Conservation (phyloP, 768 basidiomycete genomes). For the Chalciporus piperatus region DNA sequence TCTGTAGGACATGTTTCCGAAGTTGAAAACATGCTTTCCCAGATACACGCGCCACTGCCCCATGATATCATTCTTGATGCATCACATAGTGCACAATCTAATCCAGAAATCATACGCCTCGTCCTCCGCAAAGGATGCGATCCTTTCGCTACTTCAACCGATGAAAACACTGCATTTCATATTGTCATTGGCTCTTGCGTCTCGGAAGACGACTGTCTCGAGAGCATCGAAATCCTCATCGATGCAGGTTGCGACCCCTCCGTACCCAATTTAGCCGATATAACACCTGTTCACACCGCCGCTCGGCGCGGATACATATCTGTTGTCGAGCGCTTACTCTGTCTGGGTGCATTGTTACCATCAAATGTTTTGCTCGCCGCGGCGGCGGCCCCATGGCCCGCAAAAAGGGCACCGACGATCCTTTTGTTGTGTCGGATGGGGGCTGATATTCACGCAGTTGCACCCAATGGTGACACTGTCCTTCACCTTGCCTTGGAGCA, state of each 20-base stretch:
- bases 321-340: background rate
- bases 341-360: too few relatives aligned
- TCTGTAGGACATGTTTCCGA: conserved; percentile 2
- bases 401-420: too few relatives aligned
- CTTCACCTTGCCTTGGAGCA: conserved; percentile 1
- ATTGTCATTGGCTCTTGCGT: background rate
- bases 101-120: conserved; percentile 1
- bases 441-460: background rate
- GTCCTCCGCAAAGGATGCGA: background rate
- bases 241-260: conserved; percentile 9
- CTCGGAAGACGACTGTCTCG: background rate
- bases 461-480: background rate
- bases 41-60: background rate
- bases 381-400: too few relatives aligned
- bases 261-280: background rate
- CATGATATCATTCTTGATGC: conserved; percentile 6
- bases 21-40: conserved; percentile 3
- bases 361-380: too few relatives aligned
- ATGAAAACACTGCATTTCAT: conserved; percentile 7
- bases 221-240: background rate
- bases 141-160: background rate
- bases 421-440: background rate
- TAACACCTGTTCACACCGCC: background rate
- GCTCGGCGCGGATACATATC: background rate
- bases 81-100: background rate